Evolutionary conservation across 1,139 yeast species (phyloP).

Genomic region (Geotrichum klebahnii): DNA sequence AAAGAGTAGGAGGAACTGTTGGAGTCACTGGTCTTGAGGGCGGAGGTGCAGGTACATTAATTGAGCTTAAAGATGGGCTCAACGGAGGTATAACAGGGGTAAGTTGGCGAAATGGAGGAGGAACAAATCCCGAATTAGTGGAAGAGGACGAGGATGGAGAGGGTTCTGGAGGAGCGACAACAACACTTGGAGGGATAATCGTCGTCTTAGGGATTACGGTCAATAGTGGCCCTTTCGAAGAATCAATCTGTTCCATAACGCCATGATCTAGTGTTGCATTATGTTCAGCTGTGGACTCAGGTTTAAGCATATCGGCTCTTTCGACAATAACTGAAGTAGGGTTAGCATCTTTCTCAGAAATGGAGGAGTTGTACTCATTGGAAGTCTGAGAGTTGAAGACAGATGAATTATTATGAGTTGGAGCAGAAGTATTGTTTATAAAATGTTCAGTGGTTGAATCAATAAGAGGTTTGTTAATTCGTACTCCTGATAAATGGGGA

Average conservation of each 20-base stretch:
- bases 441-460: not conserved
- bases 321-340: no score
- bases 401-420: no score
- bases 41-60: slow-evolving; percentile 15
- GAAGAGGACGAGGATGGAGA: not conserved
- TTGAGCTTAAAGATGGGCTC: no score
- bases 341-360: no score
- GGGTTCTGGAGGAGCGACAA: slow-evolving; percentile 2
- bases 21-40: slow-evolving; percentile 20
- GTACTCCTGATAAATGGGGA: slow-evolving; percentile 11
- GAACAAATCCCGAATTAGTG: not conserved
- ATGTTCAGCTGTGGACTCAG: not conserved
- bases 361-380: no score
- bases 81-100: slow-evolving; percentile 9
- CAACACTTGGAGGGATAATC: slow-evolving; percentile 3
- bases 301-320: not conserved
- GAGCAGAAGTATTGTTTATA: not conserved
- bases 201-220: not conserved
- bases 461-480: not conserved
- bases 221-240: not conserved
- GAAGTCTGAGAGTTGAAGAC: no score
- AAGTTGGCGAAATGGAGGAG: slow-evolving; percentile 20
- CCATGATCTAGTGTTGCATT: not conserved
- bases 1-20: slow-evolving; percentile 4
- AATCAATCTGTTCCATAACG: not conserved